A percentile compares a stretch with the other conserved stretches of the same genome.
phyloP scores from a whole-genome alignment of 1,284 basidiomycete genomes.

The Leucoagaricus sp. region DNA sequence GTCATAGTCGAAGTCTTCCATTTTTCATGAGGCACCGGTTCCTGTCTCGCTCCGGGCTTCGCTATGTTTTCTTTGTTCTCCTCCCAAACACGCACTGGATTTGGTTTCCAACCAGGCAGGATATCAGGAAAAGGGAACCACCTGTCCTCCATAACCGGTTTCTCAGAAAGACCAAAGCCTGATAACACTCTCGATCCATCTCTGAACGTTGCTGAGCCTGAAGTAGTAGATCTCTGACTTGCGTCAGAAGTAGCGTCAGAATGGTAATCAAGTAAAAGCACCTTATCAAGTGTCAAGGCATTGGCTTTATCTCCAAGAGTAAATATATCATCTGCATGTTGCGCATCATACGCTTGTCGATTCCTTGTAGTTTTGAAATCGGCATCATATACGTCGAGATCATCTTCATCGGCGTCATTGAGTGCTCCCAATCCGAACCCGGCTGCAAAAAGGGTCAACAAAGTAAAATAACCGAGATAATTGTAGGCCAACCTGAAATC shows the following conservation, averaged over 20 bases:
- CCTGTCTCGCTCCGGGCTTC: constrained; percentile 21
- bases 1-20: constrained; percentile 56
- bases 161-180: constrained; percentile 75
- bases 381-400: constrained; percentile 81
- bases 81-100: constrained; percentile 80
- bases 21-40: constrained; percentile 38
- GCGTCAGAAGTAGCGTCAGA: constrained; percentile 27
- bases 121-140: constrained; percentile 83
- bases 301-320: constrained; percentile 33
- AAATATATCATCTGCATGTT: constrained; percentile 62
- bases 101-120: constrained; percentile 82
- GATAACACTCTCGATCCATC: constrained; percentile 75
- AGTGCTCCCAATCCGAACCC: constrained; percentile 86
- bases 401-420: constrained; percentile 89
- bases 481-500: constrained; percentile 54
- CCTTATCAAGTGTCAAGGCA: constrained; percentile 20
- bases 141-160: constrained; percentile 71
- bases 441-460: constrained; percentile 42
- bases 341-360: constrained; percentile 73
- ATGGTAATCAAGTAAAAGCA: constrained; percentile 20
- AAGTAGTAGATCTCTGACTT: constrained; percentile 34
- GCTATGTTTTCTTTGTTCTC: constrained; percentile 51
- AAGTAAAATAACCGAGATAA: neutral
- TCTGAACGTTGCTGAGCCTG: constrained; percentile 43
- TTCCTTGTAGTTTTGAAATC: constrained; percentile 38